These are phyloP conservation scores for Cyclostephanos invisitatus DNA, from an alignment of 108 stramenopile species.

Conservation along the genomic window DNA sequence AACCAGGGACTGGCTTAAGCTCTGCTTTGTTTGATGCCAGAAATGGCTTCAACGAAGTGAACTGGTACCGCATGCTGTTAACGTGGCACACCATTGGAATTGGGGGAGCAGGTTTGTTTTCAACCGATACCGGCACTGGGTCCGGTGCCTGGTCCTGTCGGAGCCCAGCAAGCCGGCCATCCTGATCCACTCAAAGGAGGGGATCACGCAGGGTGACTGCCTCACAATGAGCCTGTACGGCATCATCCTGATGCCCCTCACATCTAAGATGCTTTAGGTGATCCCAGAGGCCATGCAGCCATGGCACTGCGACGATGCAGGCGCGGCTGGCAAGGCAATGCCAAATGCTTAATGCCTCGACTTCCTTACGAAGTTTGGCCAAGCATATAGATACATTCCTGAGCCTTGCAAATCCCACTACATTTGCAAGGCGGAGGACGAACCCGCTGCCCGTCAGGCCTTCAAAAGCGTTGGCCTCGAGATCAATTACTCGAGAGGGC, in stretches of 20 bases:
- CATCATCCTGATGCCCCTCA: conserved; percentile 24
- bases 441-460: background rate
- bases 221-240: conserved; percentile 44
- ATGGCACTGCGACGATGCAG: conserved; percentile 46
- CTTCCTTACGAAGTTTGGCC: background rate
- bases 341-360: background rate
- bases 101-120: conserved; percentile 7
- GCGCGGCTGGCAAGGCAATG: conserved; percentile 15
- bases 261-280: background rate
- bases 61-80: conserved; percentile 11
- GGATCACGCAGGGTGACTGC: conserved; percentile 37
- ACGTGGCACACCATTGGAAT: conserved; percentile 11
- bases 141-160: background rate
- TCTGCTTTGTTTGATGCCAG: conserved; percentile 8
- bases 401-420: background rate
- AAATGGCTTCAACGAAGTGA: conserved; percentile 14
- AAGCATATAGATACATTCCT: background rate
- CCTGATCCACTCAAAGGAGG: conserved; percentile 1
- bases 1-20: background rate
- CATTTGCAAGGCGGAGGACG: conserved; percentile 9
- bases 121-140: conserved; percentile 17
- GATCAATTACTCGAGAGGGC: conserved; percentile 9
- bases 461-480: background rate
- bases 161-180: background rate
- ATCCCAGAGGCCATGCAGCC: conserved; percentile 10